phyloP scores from a whole-genome alignment of 257 asterid genomes.

The Knoxia roxburghii region DNA sequence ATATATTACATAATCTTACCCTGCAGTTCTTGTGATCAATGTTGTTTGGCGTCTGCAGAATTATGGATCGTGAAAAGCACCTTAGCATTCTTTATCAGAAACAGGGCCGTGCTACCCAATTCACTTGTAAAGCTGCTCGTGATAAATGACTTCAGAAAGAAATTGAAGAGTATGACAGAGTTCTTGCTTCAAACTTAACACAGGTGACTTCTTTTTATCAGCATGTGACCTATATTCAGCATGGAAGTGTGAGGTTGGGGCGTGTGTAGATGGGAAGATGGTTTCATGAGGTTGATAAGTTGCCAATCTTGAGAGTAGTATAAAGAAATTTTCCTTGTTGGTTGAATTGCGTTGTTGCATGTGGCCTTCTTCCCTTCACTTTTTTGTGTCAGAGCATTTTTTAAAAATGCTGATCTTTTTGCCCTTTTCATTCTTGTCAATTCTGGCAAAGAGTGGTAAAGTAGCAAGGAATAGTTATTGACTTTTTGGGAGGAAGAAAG shows the following conservation, averaged over 20 bases:
- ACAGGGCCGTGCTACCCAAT: slow-evolving; percentile 99
- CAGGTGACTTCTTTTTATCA: slow-evolving; percentile 48
- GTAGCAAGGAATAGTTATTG: neutral
- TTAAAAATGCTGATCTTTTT: neutral
- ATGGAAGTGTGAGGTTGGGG: neutral
- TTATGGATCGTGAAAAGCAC: slow-evolving; percentile 96
- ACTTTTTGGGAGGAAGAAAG: neutral
- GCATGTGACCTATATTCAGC: neutral
- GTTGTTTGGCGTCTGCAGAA: slow-evolving; percentile 34
- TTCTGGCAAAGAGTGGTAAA: neutral
- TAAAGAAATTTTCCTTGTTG: neutral
- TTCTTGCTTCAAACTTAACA: slow-evolving; percentile 56
- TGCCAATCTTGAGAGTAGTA: neutral
- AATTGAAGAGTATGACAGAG: slow-evolving; percentile 81
- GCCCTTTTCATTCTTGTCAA: neutral
- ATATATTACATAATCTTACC: neutral
- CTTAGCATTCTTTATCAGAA: slow-evolving; percentile 98
- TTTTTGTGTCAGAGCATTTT: neutral
- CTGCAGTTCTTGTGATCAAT: neutral
- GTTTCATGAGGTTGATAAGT: neutral
- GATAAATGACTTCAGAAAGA: slow-evolving; percentile 91
- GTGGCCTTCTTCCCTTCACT: neutral
- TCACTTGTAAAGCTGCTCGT: slow-evolving; percentile 81
- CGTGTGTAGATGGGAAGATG: neutral
- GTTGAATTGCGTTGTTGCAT: neutral